Evolutionary conservation across 2,329 filamentous ascomycete species (phyloP).

Genomic region (Ophiostoma fasciatum): DNA sequence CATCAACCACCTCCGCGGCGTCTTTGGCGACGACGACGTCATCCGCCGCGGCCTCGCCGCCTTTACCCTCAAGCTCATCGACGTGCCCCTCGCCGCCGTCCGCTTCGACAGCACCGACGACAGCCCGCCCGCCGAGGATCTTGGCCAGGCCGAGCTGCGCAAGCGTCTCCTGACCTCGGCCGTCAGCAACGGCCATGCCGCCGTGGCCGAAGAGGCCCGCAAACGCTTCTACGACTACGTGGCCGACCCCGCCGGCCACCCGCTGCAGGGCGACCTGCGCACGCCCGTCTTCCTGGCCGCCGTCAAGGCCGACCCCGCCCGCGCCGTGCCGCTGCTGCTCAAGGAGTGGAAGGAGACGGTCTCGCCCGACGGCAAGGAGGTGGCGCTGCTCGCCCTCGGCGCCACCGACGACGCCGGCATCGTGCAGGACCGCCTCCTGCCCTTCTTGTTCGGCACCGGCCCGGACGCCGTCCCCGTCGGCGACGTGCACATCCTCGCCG

Average conservation of each 20-base stretch:
- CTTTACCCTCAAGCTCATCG: slow-evolving; percentile 65
- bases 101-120: slow-evolving; percentile 90
- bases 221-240: slow-evolving; percentile 71
- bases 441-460: slow-evolving; percentile 58
- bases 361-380: slow-evolving; percentile 82
- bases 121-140: slow-evolving; percentile 62
- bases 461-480: slow-evolving; percentile 59
- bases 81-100: slow-evolving; percentile 58
- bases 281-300: slow-evolving; percentile 66
- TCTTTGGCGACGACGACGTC: slow-evolving; percentile 64
- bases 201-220: slow-evolving; percentile 57
- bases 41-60: slow-evolving; percentile 60
- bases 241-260: slow-evolving; percentile 47
- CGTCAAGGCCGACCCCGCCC: slow-evolving; percentile 53
- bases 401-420: slow-evolving; percentile 54
- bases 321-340: slow-evolving; percentile 59
- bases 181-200: slow-evolving; percentile 46
- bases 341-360: slow-evolving; percentile 72
- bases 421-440: slow-evolving; percentile 49
- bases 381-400: slow-evolving; percentile 63
- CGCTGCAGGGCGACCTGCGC: slow-evolving; percentile 71
- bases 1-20: slow-evolving; percentile 61
- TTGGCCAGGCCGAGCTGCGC: slow-evolving; percentile 66
- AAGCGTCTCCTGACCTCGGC: slow-evolving; percentile 67
- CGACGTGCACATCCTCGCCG: slow-evolving; percentile 75